phyloP scores from a whole-genome alignment of 2,329 filamentous ascomycete species.

The Colletotrichum trifolii region DNA sequence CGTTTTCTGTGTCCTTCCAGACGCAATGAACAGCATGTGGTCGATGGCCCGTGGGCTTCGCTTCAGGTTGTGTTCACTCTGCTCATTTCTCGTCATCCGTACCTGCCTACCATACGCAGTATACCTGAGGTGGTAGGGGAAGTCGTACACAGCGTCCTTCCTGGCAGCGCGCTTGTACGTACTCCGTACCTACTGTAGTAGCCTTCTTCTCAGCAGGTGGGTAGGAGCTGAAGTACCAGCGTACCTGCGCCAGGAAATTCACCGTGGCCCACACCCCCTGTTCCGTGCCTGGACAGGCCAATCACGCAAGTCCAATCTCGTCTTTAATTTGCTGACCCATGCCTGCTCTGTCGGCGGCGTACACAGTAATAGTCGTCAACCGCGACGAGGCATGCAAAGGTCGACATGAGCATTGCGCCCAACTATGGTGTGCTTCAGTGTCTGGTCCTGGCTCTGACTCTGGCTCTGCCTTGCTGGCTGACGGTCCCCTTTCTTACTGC shows the following conservation, averaged over 20 bases:
- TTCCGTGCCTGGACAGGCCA: conserved; percentile 10
- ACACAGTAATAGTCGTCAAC: conserved; percentile 23
- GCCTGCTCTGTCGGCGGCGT: conserved; percentile 28
- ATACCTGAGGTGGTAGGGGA: too few species aligned
- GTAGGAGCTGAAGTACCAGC: not conserved
- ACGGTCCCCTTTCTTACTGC: not conserved
- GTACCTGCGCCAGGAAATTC: conserved; percentile 33
- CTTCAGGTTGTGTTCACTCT: conserved; percentile 19
- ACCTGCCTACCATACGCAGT: too few species aligned
- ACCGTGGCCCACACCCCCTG: conserved; percentile 18
- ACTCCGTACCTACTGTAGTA: not conserved
- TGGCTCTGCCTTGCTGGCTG: conserved; percentile 1
- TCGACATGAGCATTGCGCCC: conserved; percentile 27
- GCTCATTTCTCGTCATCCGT: too few species aligned
- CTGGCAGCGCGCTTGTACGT: too few species aligned
- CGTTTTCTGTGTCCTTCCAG: not conserved
- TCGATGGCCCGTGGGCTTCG: not conserved
- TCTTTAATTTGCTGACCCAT: conserved; percentile 31
- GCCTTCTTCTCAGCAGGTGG: not conserved
- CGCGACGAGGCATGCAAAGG: conserved; percentile 30
- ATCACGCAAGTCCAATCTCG: conserved; percentile 22
- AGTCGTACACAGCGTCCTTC: too few species aligned
- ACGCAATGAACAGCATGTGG: too few species aligned
- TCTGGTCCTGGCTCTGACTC: not conserved
- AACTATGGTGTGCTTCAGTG: conserved; percentile 22